Conservation (phyloP, 75 land plant genomes). For the Ceratopteris richardii region DNA sequence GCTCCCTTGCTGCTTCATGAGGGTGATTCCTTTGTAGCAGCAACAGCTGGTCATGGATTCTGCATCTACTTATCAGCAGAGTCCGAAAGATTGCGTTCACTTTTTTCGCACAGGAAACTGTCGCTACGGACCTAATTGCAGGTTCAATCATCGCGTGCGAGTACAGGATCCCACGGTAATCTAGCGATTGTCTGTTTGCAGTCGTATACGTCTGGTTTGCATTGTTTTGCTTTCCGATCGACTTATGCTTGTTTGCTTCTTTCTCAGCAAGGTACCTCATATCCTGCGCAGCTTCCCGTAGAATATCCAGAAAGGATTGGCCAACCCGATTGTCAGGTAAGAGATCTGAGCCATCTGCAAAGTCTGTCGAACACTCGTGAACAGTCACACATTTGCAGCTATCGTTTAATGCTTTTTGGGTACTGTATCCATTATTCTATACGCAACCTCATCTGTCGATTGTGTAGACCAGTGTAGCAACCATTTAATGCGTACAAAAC, state of each 20-base stretch:
- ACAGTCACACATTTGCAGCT: no score
- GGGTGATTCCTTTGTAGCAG: constrained; percentile 44
- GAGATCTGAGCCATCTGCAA: background rate
- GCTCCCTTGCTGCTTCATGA: constrained; percentile 26
- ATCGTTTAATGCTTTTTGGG: no score
- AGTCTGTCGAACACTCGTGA: no score
- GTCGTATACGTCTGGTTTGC: no score
- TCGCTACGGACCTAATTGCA: constrained; percentile 66
- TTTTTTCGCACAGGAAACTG: constrained; percentile 78
- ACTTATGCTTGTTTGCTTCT: background rate
- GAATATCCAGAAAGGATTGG: constrained; percentile 76
- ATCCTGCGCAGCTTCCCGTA: constrained; percentile 59
- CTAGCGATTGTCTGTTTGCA: background rate
- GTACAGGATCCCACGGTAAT: no score
- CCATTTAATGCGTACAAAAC: no score
- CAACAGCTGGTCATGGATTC: constrained; percentile 47
- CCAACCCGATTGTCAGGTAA: constrained; percentile 91
- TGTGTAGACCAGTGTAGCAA: no score
- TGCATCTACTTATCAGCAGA: constrained; percentile 63
- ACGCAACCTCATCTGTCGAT: no score
- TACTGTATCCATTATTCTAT: no score
- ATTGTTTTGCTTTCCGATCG: background rate
- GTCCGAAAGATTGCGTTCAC: constrained; percentile 63
- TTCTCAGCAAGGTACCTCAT: constrained; percentile 22
- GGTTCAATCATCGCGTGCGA: constrained; percentile 72